Conservation (phyloP, 2,329 filamentous ascomycete genomes). For the Penicillium brevicompactum region DNA sequence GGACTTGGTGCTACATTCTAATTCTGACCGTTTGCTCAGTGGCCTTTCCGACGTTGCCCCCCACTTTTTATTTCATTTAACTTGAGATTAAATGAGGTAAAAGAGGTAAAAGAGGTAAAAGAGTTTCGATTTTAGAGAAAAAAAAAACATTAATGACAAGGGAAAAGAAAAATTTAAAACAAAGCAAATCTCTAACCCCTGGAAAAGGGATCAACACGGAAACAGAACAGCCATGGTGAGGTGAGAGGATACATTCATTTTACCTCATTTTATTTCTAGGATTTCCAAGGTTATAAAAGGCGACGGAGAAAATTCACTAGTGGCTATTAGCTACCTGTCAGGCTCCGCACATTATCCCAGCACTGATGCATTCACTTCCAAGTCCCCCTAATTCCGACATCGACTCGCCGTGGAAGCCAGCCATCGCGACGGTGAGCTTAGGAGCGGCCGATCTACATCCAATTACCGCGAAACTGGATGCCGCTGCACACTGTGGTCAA, state of each 20-base stretch:
- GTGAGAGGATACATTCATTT: background rate
- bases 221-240: background rate
- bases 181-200: background rate
- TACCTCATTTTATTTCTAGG: background rate
- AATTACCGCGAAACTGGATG: slow-evolving; percentile 31
- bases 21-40: background rate
- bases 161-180: background rate
- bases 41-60: background rate
- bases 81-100: too few species aligned
- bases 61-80: background rate
- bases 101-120: too few species aligned
- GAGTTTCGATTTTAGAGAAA: background rate
- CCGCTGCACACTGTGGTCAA: slow-evolving; percentile 44
- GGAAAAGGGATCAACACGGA: slow-evolving; percentile 14
- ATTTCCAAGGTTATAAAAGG: background rate
- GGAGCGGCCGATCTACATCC: slow-evolving; percentile 20
- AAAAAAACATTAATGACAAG: background rate
- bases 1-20: background rate
- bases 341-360: background rate
- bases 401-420: slow-evolving; percentile 20
- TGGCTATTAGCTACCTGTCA: background rate
- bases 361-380: slow-evolving; percentile 18
- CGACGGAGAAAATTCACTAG: background rate
- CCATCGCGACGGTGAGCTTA: slow-evolving; percentile 26
- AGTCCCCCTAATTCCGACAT: slow-evolving; percentile 13